phyloP scores from a whole-genome alignment of 2,329 filamentous ascomycete genomes.

The Alternaria consortialis region DNA sequence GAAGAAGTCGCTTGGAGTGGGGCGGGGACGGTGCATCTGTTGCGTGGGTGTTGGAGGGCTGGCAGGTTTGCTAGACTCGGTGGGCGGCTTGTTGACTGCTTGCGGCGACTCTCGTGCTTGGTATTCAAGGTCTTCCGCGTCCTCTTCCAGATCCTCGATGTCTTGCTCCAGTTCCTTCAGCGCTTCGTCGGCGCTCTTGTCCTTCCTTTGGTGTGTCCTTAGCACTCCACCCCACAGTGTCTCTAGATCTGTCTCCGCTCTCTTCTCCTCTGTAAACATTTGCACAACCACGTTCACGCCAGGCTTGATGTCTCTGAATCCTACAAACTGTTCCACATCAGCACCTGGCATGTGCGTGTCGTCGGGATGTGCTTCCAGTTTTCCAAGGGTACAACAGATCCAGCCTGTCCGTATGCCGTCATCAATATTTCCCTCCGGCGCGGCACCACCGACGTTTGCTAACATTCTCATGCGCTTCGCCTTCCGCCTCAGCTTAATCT shows the following conservation, averaged over 20 bases:
- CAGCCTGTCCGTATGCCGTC: constrained; percentile 93
- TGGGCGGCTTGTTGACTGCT: background rate
- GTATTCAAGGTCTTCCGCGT: constrained; percentile 19
- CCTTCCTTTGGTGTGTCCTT: constrained; percentile 53
- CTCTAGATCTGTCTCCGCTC: constrained; percentile 72
- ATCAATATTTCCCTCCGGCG: constrained; percentile 69
- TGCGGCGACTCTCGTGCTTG: constrained; percentile 1
- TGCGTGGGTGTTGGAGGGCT: constrained; percentile 17
- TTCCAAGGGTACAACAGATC: constrained; percentile 92
- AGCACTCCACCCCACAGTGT: constrained; percentile 66
- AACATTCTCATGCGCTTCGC: constrained; percentile 83
- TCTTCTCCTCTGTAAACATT: constrained; percentile 75
- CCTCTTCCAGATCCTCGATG: constrained; percentile 33
- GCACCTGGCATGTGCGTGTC: constrained; percentile 43
- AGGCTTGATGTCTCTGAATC: constrained; percentile 72
- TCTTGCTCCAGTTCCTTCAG: constrained; percentile 35
- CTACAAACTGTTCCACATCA: constrained; percentile 68
- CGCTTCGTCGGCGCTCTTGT: constrained; percentile 43
- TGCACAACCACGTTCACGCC: constrained; percentile 73
- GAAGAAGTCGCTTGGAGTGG: constrained; percentile 39
- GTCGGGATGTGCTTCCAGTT: constrained; percentile 65
- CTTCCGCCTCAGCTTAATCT: constrained; percentile 82
- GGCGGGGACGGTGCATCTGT: constrained; percentile 29
- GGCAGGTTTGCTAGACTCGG: background rate
- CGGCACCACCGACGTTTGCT: constrained; percentile 68